These are phyloP conservation scores for Coleophoma crateriformis DNA, from an alignment of 2,329 filamentous ascomycete genomes.

Conservation along the genomic window DNA sequence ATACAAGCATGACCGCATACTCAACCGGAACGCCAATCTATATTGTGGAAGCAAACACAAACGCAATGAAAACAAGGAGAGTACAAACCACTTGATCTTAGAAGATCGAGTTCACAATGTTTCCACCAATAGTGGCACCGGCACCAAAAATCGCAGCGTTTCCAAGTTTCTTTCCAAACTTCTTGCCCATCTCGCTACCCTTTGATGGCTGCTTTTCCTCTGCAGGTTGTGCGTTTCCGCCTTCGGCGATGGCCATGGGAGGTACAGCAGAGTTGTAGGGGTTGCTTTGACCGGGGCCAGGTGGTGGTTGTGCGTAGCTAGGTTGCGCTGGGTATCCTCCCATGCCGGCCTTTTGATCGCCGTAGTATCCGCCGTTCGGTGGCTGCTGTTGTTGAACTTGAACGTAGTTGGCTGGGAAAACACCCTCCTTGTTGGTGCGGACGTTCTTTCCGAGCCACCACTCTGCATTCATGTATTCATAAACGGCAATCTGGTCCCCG, in stretches of 20 bases:
- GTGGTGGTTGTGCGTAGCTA: conserved; percentile 16
- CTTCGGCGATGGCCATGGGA: conserved; percentile 64
- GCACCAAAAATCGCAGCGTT: conserved; percentile 84
- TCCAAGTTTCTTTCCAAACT: conserved; percentile 92
- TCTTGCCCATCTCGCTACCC: conserved; percentile 71
- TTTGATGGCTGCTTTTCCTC: conserved; percentile 35
- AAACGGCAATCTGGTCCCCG: conserved; percentile 74
- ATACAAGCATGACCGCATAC: too few species aligned
- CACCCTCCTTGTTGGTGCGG: conserved; percentile 78
- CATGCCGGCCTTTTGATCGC: conserved; percentile 19
- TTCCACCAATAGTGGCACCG: conserved; percentile 83
- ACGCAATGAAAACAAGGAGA: too few species aligned
- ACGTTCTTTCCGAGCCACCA: conserved; percentile 93
- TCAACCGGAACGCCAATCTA: too few species aligned
- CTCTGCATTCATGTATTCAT: conserved; percentile 92
- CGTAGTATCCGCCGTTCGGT: conserved; percentile 28
- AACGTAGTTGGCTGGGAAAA: conserved; percentile 93
- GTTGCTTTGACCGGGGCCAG: conserved; percentile 45
- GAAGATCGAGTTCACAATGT: conserved; percentile 88
- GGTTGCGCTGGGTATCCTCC: conserved; percentile 19
- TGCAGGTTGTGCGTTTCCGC: conserved; percentile 25
- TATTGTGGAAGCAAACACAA: too few species aligned
- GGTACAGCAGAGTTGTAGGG: conserved; percentile 68
- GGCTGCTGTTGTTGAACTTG: conserved; percentile 46
- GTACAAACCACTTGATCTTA: conserved; percentile 32